Evolutionary conservation across 2,329 filamentous ascomycete genomes (phyloP), one percentile per base, ranked within the genome.

Genomic region (Colletotrichum musicola): DNA sequence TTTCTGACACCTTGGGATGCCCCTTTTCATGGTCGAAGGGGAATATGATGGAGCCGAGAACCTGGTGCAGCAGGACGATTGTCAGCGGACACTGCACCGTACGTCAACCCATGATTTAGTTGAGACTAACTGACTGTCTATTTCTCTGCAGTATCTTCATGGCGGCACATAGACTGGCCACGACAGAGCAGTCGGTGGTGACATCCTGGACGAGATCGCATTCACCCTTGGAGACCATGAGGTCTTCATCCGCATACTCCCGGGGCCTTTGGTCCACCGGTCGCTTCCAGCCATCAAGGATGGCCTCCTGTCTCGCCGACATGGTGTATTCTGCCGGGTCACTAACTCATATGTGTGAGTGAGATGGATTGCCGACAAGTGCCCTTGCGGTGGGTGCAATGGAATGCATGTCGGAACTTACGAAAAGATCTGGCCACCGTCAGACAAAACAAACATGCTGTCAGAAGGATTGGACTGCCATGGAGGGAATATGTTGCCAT

Each of bases 121-220:
- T 18, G 35, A 42, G 16, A 75, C 82, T 71, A 83, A 94, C 92
- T 78, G 90, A 90, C 44, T 86, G 85, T 78, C 92, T 87, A 2
- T 91, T 92, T 18, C 90, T 90, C 70, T 90, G 86, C 9, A 90
- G 85, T 71, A 93, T 87, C 47, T 90, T 90, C 69, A 92, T 90
- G 25, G 89, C 91, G 27, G 95, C 94, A 77, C 95, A 98, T 6
- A 99, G 85, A 77, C 96, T 98, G 16, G 96, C 96, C 30, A 99
- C 95, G 4, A 99, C 95, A 1, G 96, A 98, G 77, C 96, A 99
- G 78, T 99, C 96, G 0, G 95, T 97, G 5, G 95, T 95, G 68
- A 97, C 90, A 79, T 99, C 96, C 79, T 99, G 96, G 3, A 98
- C 94, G 7, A 99, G 86, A 79, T 99, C 95, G 70, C 93, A 89